Evolutionary conservation across 768 basidiomycete genomes (phyloP), one percentile per base, ranked within the genome.

Genomic region (Psilocybe tampanensis): DNA sequence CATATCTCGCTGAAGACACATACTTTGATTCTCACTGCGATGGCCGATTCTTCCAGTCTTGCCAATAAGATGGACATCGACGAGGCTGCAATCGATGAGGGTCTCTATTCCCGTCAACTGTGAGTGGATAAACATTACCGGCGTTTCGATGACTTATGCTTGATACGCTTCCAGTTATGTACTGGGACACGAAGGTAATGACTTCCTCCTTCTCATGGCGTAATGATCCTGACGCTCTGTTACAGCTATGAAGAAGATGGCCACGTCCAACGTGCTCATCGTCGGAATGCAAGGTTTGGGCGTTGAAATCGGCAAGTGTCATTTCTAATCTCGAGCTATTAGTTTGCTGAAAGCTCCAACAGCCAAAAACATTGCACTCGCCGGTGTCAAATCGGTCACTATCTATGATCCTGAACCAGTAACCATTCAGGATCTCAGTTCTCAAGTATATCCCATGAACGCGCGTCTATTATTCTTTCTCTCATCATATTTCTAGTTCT

Each of bases 231-330:
- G 52, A 43, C 60, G 58, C 44, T 42, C 29, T 34, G n/a, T 44
- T 23, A n/a, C 64, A 98, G 96, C 96, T 44, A 98, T 98, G 97
- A 97, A 97, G 81, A 89, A 88, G 68, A 98, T 99, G 97, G 96
- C 97, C 7, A 80, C 84, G 15, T 98, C 95, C 34, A 97, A 97
- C 68, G 90, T 98, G 41, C 84, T 99, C 60, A 86, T 99, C 60
- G 88, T 97, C 44, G 97, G 97, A 9, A 74, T 94, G 68, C 88
- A 90, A 56, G 97, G 97, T 52, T 74, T 99, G 56, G 96, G 97
- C 44, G 92, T 92, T 56, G 97, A 99, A 75, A 97, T 98, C 66
- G 96, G 95, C 76, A 58, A 76, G 66, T 55, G 32, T 36, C 24
- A 59, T 52, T 33, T 34, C 55, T 32, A 26, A 50, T 26, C 8